Evolutionary conservation across 176 grass and related monocot species (phyloP).

Genomic region (Puya raimondii): DNA sequence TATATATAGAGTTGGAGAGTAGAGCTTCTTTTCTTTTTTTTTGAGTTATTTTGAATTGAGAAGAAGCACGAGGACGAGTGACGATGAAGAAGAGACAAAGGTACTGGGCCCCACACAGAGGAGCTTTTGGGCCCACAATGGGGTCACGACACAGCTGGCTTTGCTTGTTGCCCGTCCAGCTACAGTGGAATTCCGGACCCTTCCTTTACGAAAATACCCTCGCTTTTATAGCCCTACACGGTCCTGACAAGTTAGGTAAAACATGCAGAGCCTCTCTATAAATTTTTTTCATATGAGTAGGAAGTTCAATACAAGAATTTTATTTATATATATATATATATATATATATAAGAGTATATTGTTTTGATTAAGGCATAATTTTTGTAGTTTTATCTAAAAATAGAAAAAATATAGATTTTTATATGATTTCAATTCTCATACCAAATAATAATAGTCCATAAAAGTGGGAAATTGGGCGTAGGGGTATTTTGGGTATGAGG

Average conservation of each 20-base stretch:
- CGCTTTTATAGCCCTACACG: too few species aligned
- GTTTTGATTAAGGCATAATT: too few species aligned
- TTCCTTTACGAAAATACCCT: slow-evolving; percentile 19
- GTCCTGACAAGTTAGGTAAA: not conserved
- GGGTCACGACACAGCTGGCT: slow-evolving; percentile 43
- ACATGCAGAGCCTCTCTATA: not conserved
- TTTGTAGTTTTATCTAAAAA: too few species aligned
- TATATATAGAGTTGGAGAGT: too few species aligned
- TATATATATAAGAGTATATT: too few species aligned
- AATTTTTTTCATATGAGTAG: too few species aligned
- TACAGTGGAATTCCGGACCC: slow-evolving; percentile 15
- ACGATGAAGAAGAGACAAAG: too few species aligned
- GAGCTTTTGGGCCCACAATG: slow-evolving; percentile 32
- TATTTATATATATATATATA: not conserved
- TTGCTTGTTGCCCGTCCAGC: slow-evolving; percentile 40
- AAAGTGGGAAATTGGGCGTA: not conserved
- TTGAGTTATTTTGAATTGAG: too few species aligned
- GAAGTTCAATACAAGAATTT: not conserved
- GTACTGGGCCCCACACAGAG: not conserved
- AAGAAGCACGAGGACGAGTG: too few species aligned
- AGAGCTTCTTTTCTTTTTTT: too few species aligned
- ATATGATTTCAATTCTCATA: too few species aligned
- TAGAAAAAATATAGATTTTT: too few species aligned
- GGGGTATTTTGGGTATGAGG: slow-evolving; percentile 19
- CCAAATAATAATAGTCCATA: not conserved